Conservation (phyloP, 495 filamentous ascomycete genomes). For the Aspergillus incahuasiensis region DNA sequence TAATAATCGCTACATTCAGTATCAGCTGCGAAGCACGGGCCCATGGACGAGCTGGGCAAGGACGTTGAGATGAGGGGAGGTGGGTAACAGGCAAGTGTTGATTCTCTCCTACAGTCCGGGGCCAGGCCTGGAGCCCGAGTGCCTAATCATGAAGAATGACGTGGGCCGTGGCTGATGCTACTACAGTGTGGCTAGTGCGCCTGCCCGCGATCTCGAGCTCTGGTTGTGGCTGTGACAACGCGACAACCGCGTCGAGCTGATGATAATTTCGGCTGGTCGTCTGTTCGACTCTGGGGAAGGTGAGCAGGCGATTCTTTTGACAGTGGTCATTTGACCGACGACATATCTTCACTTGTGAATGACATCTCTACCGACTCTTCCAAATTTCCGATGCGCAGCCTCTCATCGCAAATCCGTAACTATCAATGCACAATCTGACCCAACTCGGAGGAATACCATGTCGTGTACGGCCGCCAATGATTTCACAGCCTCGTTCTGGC, state of each 20-base stretch:
- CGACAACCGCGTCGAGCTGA: neutral
- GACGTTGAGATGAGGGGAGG: neutral
- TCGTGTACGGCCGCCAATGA: constrained; percentile 1
- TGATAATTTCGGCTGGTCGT: neutral
- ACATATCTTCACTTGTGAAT: neutral
- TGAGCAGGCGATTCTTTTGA: neutral
- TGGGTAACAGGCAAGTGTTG: neutral
- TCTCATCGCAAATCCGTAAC: neutral
- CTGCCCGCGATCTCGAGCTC: neutral
- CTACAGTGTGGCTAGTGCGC: constrained; percentile 1
- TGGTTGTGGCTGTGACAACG: constrained; percentile 10
- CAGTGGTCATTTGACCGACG: neutral
- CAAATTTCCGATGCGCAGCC: neutral
- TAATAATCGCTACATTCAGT: neutral
- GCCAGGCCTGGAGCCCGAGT: neutral
- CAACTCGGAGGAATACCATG: constrained; percentile 4
- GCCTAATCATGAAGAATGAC: constrained; percentile 29
- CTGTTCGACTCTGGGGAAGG: neutral
- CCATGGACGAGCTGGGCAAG: neutral
- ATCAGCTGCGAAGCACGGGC: neutral
- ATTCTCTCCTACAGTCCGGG: neutral
- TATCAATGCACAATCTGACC: neutral
- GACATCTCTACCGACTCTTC: neutral
- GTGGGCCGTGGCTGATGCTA: constrained; percentile 18
- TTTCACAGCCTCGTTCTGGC: constrained; percentile 1